Conservation (phyloP, 176 grass and related monocot species). For the Pontederia crassipes region DNA sequence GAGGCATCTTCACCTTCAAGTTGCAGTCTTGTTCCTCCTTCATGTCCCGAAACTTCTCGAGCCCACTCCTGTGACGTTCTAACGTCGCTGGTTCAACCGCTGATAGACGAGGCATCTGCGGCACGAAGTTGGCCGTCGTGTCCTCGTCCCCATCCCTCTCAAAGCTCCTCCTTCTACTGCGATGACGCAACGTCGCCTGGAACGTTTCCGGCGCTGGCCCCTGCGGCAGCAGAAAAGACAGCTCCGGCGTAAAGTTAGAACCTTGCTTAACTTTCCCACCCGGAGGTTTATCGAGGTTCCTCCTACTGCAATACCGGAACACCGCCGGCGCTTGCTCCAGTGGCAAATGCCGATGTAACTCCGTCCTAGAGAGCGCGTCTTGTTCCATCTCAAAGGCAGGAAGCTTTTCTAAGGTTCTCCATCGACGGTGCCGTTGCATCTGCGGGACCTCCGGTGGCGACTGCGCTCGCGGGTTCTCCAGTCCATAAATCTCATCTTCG, state of each 20-base stretch:
- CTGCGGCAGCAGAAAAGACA: not conserved
- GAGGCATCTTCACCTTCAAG: constrained; percentile 1
- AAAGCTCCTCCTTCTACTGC: constrained; percentile 48
- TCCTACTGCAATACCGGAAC: constrained; percentile 13
- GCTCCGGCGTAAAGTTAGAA: constrained; percentile 14
- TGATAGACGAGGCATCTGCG: too few relatives aligned
- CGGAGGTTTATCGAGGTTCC: constrained; percentile 26
- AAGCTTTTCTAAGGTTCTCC: constrained; percentile 4
- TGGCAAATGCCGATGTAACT: too few relatives aligned
- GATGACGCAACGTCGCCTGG: constrained; percentile 27
- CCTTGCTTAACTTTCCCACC: not conserved
- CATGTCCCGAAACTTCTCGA: constrained; percentile 18
- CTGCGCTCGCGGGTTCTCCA: not conserved
- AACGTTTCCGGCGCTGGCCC: constrained; percentile 31
- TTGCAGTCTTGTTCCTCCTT: not conserved
- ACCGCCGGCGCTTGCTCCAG: too few relatives aligned
- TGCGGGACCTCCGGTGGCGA: not conserved
- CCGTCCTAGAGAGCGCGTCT: not conserved
- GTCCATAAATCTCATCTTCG: not conserved
- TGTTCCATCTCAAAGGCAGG: not conserved
- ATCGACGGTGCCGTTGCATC: not conserved
- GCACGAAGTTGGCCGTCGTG: constrained; percentile 26
- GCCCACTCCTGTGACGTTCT: constrained; percentile 19
- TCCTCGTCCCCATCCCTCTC: constrained; percentile 72
- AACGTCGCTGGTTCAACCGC: too few relatives aligned